These are phyloP conservation scores for Phanerochaete carnosa DNA, from an alignment of 768 basidiomycete species.

Conservation along the genomic window DNA sequence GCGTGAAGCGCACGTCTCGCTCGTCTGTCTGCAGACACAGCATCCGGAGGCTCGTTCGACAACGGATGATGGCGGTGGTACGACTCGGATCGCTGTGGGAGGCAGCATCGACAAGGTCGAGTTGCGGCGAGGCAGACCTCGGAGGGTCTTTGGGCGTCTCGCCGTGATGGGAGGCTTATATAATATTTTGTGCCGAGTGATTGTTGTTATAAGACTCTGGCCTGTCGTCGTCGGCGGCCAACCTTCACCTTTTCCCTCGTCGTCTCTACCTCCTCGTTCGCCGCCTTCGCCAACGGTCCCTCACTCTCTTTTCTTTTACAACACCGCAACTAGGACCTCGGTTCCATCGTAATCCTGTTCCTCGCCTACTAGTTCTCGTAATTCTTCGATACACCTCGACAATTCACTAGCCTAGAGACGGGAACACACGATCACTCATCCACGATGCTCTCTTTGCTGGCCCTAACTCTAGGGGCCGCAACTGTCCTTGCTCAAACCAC, in stretches of 20 bases:
- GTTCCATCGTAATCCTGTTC: constrained; percentile 11
- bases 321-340: constrained; percentile 9
- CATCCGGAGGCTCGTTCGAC: not conserved
- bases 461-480: constrained; percentile 40
- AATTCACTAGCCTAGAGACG: constrained; percentile 9
- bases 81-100: not conserved
- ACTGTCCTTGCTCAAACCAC: constrained; percentile 19
- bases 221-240: not conserved
- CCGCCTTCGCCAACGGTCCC: constrained; percentile 4
- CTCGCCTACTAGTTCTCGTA: not conserved
- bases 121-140: constrained; percentile 7
- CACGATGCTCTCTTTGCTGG: constrained; percentile 30
- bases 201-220: not conserved
- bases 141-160: not conserved
- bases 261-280: not conserved
- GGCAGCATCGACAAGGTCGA: not conserved
- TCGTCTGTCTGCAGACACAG: not conserved
- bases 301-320: constrained; percentile 10
- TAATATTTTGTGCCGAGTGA: not conserved
- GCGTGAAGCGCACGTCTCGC: no score
- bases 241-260: constrained; percentile 3
- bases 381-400: constrained; percentile 6
- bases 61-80: not conserved
- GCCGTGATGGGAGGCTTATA: not conserved
- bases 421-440: constrained; percentile 2